Evolutionary conservation across 1,139 yeast genomes (phyloP), one percentile per base, ranked within the genome.

Genomic region (Geotrichum histeridarum): DNA sequence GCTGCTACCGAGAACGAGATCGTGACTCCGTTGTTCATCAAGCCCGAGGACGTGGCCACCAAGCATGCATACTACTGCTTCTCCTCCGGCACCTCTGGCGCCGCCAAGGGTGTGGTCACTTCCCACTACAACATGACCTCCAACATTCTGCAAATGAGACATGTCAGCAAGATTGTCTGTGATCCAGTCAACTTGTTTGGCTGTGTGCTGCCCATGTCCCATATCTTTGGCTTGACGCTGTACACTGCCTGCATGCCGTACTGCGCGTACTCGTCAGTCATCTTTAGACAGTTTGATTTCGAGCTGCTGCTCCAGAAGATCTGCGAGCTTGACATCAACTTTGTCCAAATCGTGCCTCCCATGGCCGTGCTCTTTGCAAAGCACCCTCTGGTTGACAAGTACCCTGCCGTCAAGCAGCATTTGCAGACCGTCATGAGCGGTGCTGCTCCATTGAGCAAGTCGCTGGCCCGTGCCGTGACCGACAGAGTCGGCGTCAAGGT

Each of bases 41-140:
- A 59, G n/a, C 53, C 59, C 8, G 63, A 63, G 8, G 56, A 57
- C 9, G 59, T 59, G 22, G 48, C 49, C 17, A 51, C 55, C 8
- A 64, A 67, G 48, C 63, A 63, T 9, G 74, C 75, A 11, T 70
- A 69, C 57, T 67, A 68, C 55, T 72, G 74, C 59, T 86, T 85
- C 67, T 85, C 94, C 3, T 82, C 89, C 1, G 93, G 93, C 33
- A 84, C 93, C 12, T 82, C 89, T 1, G 91, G 91, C 9, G 67
- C 75, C 48, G 89, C 91, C 32, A 85, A 86, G 68, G 91, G 90
- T 31, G 93, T 84, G 22, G 78, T 79, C 54, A 74, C 84, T 58
- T 74, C 82, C 12, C 89, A 86, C 57, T 68, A 57, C 56, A 72
- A 72, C 57, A 61, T 72, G 49, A 59, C 70, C 9, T 59, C 72